These are phyloP conservation scores for Carnegiea gigantea DNA, from an alignment of 179 eudicot genomes.

Conservation along the genomic window DNA sequence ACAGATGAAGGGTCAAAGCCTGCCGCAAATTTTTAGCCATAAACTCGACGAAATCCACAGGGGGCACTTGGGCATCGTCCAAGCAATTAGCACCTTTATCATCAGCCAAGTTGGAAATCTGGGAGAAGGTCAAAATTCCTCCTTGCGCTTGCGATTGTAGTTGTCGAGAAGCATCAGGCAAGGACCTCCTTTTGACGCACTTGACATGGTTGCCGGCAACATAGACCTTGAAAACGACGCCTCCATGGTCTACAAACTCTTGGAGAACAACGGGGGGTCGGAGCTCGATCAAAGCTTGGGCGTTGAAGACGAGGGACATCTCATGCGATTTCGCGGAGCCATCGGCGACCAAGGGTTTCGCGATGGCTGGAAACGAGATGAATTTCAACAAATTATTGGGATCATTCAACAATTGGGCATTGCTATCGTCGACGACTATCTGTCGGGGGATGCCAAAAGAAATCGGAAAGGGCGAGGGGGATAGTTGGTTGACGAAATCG, in stretches of 20 bases:
- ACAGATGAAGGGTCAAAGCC: conserved; percentile 51
- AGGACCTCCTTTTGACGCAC: conserved; percentile 50
- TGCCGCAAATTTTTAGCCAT: conserved; percentile 45
- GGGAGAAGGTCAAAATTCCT: conserved; percentile 43
- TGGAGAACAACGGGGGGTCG: conserved; percentile 50
- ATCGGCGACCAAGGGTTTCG: conserved; percentile 54
- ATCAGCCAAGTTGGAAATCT: conserved; percentile 44
- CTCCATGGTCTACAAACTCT: conserved; percentile 67
- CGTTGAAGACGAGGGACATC: conserved; percentile 49
- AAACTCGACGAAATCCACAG: conserved; percentile 37
- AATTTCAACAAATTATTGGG: neutral
- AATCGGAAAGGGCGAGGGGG: neutral
- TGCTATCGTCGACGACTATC: conserved; percentile 27
- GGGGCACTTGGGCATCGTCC: conserved; percentile 52
- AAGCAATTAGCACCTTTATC: neutral
- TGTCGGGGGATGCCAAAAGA: conserved; percentile 43
- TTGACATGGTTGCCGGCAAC: conserved; percentile 53
- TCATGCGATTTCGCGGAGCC: conserved; percentile 50
- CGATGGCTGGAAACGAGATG: conserved; percentile 52
- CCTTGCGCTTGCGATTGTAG: conserved; percentile 21
- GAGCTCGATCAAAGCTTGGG: conserved; percentile 34
- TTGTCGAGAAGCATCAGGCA: conserved; percentile 53
- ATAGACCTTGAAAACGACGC: conserved; percentile 60
- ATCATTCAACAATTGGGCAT: conserved; percentile 9
- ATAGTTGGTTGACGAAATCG: conserved; percentile 36